phyloP scores from a whole-genome alignment of 345 rosid species.

The Eucalyptus erythrocorys region DNA sequence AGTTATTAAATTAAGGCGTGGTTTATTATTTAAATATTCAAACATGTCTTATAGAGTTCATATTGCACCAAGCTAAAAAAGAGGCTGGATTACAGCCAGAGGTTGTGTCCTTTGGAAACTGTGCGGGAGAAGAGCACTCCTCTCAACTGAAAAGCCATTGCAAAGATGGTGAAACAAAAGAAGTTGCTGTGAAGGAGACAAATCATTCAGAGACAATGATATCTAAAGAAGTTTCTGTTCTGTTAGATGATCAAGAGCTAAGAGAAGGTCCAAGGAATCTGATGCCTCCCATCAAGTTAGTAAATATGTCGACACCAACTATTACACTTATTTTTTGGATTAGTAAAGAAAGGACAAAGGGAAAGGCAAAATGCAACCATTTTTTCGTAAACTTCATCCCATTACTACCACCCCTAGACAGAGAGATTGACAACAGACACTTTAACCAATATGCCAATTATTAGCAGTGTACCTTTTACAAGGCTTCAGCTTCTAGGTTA shows the following conservation, averaged over 20 bases:
- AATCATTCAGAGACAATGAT: not conserved
- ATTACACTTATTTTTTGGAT: not conserved
- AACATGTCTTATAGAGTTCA: not conserved
- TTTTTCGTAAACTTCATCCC: not conserved
- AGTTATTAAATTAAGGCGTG: accelerated
- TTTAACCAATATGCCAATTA: not conserved
- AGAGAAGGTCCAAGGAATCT: not conserved
- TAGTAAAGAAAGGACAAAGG: not conserved
- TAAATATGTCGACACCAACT: not conserved
- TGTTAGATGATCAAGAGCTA: not conserved
- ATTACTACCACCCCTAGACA: not conserved
- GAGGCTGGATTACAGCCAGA: not conserved
- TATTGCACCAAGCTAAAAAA: not conserved
- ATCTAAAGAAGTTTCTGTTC: not conserved
- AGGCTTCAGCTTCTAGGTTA: not conserved
- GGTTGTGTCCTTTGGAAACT: not conserved
- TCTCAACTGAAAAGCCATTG: not conserved
- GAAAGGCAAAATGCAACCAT: not conserved
- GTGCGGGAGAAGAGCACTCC: not conserved
- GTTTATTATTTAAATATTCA: too few species aligned
- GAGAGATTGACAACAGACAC: not conserved
- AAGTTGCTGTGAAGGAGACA: not conserved
- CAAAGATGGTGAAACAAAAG: not conserved
- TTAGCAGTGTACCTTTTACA: not conserved
- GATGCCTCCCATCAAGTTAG: not conserved